Evolutionary conservation across 495 filamentous ascomycete genomes (phyloP), one percentile per base, ranked within the genome.

Genomic region (Hypoxylon rickii): DNA sequence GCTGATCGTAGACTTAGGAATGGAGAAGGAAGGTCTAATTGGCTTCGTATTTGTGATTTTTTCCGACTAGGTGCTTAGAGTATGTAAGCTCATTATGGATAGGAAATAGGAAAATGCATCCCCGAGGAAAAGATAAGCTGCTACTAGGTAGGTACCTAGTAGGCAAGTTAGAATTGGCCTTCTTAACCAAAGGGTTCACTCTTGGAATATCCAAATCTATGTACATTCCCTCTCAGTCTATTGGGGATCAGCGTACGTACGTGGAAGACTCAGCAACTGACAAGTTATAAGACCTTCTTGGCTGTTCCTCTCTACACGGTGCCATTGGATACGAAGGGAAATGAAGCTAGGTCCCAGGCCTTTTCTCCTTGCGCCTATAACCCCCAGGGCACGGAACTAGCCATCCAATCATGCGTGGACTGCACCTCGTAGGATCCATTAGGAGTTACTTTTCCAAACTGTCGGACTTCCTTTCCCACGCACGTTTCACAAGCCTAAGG

Each of bases 301-400:
- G 24, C 34, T 12, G 24, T 33, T n/a, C 40, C 40, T 12, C 16
- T 15, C 20, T 17, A 29, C 8, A 34, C 39, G 33, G 18, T 40
- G 11, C 26, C 7, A 56, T 57, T 63, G 39, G 52, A 26, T 17
- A 11, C 39, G 2, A 43, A 24, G 21, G 37, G 38, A 53, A 48
- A 48, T 49, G 52, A 43, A 53, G 43, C 47, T 29, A 43, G 13
- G 51, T 17, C 31, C 34, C 42, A 46, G 6, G 20, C 44, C 42
- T 29, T 32, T 36, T 32, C 22, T 48, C 24, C 43, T 48, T 17
- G 11, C 20, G 13, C 46, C 16, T 58, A 43, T 34, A 40, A 42
- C 44, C 41, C 24, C 44, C 16, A 50, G 45, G 18, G 17, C 45
- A 29, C 51, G 61, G 56, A 51, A 64, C 17, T 51, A 51, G 29